Percentiles rank a stretch among this genome's conserved stretches.
These are phyloP conservation scores for Serendipita indica DNA, from an alignment of 768 basidiomycete species.

Conservation along the genomic window DNA sequence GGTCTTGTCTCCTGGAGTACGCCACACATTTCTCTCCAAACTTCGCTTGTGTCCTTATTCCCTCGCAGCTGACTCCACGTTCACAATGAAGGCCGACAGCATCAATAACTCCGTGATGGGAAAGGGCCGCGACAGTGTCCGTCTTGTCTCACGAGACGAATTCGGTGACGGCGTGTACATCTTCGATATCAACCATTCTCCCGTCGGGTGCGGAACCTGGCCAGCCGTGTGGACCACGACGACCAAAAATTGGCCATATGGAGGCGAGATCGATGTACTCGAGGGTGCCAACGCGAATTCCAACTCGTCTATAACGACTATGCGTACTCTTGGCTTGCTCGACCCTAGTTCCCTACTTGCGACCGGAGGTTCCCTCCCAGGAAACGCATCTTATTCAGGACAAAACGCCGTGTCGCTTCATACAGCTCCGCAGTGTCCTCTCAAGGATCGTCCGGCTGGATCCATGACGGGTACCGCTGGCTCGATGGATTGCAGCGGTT, in stretches of 20 bases:
- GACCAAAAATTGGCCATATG: background rate
- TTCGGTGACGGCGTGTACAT: slow-evolving; percentile 1
- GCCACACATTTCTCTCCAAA: background rate
- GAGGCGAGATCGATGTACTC: background rate
- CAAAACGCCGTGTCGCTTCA: background rate
- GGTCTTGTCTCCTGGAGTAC: slow-evolving; percentile 4
- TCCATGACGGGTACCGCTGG: background rate
- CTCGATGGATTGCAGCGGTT: background rate
- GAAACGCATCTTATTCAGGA: background rate
- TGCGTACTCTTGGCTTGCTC: background rate
- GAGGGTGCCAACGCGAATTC: background rate
- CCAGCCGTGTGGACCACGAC: background rate
- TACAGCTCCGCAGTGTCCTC: background rate
- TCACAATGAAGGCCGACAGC: background rate
- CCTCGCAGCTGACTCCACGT: background rate
- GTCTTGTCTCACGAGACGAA: background rate
- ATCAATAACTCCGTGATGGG: background rate
- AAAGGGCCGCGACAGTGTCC: background rate
- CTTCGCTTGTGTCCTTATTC: background rate
- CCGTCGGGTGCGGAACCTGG: background rate
- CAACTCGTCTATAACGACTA: background rate
- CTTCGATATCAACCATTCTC: background rate
- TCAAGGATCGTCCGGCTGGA: background rate
- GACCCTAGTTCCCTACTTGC: background rate
- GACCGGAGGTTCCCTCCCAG: background rate